Evolutionary conservation across 2,329 filamentous ascomycete species (phyloP).

Genomic region (Sclerotinia trifoliorum): DNA sequence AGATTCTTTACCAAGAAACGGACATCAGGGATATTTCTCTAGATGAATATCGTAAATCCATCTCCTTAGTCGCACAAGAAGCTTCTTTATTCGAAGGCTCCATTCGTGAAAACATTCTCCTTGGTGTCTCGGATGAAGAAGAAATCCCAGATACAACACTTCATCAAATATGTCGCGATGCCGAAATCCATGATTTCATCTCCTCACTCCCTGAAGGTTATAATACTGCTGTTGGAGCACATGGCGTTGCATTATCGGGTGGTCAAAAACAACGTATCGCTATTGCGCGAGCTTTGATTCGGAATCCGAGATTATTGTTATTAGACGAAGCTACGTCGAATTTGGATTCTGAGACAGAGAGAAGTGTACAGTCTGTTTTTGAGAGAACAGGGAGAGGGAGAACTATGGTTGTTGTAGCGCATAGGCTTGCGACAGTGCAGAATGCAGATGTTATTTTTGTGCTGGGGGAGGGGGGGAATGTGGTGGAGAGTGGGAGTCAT

Average conservation of each 20-base stretch:
- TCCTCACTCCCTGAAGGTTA: constrained; percentile 52
- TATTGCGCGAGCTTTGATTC: constrained; percentile 54
- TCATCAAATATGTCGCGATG: constrained; percentile 48
- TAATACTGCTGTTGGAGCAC: constrained; percentile 48
- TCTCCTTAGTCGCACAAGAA: constrained; percentile 74
- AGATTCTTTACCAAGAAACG: constrained; percentile 61
- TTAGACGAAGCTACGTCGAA: constrained; percentile 59
- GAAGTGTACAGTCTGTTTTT: constrained; percentile 62
- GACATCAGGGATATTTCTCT: constrained; percentile 60
- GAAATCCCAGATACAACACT: constrained; percentile 48
- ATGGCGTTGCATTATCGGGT: constrained; percentile 50
- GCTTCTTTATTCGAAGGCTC: constrained; percentile 63
- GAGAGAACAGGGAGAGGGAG: constrained; percentile 62
- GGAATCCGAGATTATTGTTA: constrained; percentile 51
- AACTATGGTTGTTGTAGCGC: constrained; percentile 75
- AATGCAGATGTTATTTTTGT: constrained; percentile 52
- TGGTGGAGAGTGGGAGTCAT: constrained; percentile 37
- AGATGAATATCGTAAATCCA: constrained; percentile 59
- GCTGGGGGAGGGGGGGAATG: constrained; percentile 33
- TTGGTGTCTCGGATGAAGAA: constrained; percentile 53
- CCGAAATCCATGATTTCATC: constrained; percentile 55
- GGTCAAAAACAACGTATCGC: constrained; percentile 57
- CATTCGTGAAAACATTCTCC: constrained; percentile 66
- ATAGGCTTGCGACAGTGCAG: constrained; percentile 73
- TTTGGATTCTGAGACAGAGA: constrained; percentile 57